These are phyloP conservation scores for Hymenotorrendiella dingleyae DNA, from an alignment of 2,329 filamentous ascomycete species.

Conservation along the genomic window DNA sequence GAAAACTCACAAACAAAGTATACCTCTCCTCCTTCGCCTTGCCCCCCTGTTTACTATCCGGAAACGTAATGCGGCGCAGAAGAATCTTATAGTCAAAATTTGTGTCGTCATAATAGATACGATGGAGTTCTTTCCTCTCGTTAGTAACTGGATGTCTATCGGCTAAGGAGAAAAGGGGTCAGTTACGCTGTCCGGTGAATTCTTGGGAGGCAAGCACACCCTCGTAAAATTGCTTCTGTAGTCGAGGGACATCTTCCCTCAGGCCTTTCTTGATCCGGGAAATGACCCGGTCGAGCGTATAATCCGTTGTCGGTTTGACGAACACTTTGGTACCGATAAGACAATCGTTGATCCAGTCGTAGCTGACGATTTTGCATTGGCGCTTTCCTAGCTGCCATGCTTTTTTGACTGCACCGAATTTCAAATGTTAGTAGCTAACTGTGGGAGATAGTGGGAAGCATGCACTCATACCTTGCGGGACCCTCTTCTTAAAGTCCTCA, in stretches of 20 bases:
- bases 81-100: constrained; percentile 60
- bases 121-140: constrained; percentile 47
- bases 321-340: constrained; percentile 30
- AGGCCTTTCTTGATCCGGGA: constrained; percentile 23
- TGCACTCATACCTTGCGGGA: constrained; percentile 17
- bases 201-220: constrained; percentile 33
- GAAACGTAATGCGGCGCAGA: constrained; percentile 52
- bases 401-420: constrained; percentile 32
- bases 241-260: too few relatives aligned
- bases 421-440: background rate
- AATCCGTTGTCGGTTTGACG: constrained; percentile 8
- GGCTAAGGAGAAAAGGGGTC: background rate
- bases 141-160: constrained; percentile 7
- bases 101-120: constrained; percentile 56
- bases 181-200: constrained; percentile 46
- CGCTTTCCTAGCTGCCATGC: constrained; percentile 31
- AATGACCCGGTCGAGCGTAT: constrained; percentile 20
- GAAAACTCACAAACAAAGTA: constrained; percentile 47
- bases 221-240: constrained; percentile 32
- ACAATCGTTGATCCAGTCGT: constrained; percentile 41
- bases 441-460: background rate
- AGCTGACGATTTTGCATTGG: constrained; percentile 38
- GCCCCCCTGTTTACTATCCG: constrained; percentile 30
- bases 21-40: constrained; percentile 52
- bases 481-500: constrained; percentile 48